Evolutionary conservation across 495 filamentous ascomycete genomes (phyloP).

Genomic region (Achaetomiella virescens): DNA sequence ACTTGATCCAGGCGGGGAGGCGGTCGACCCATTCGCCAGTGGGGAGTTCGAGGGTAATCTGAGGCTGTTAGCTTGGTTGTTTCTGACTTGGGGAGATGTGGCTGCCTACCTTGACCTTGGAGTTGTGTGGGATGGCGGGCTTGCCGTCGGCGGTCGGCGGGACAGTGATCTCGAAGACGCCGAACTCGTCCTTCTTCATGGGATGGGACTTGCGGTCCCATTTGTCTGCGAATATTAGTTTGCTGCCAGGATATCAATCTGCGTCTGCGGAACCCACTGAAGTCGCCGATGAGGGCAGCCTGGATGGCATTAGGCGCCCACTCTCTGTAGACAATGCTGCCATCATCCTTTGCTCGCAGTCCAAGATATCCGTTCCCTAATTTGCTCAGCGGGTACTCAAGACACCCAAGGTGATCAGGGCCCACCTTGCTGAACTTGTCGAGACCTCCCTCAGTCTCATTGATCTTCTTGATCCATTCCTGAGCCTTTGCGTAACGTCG

Average conservation of each 20-base stretch:
- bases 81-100: neutral
- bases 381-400: slow-evolving; percentile 13
- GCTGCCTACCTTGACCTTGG: slow-evolving; percentile 79
- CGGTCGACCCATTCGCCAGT: slow-evolving; percentile 76
- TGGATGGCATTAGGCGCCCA: slow-evolving; percentile 87
- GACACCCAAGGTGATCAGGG: neutral
- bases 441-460: slow-evolving; percentile 79
- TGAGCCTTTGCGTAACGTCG: slow-evolving; percentile 75
- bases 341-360: slow-evolving; percentile 68
- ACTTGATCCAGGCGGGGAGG: slow-evolving; percentile 92
- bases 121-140: slow-evolving; percentile 81
- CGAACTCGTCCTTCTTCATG: slow-evolving; percentile 79
- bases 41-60: slow-evolving; percentile 83
- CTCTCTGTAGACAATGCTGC: slow-evolving; percentile 86
- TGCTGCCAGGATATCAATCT: neutral
- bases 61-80: neutral
- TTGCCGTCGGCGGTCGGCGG: slow-evolving; percentile 64
- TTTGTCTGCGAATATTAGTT: slow-evolving; percentile 52
- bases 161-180: slow-evolving; percentile 80
- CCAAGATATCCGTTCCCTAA: slow-evolving; percentile 83
- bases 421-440: slow-evolving; percentile 85
- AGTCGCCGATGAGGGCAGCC: slow-evolving; percentile 90
- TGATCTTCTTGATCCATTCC: slow-evolving; percentile 76
- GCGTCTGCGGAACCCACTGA: slow-evolving; percentile 53
- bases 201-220: slow-evolving; percentile 78